A percentile compares a stretch with the other conserved stretches of the same genome.
Evolutionary conservation across 345 rosid species (phyloP).

Genomic region (Angophora floribunda): DNA sequence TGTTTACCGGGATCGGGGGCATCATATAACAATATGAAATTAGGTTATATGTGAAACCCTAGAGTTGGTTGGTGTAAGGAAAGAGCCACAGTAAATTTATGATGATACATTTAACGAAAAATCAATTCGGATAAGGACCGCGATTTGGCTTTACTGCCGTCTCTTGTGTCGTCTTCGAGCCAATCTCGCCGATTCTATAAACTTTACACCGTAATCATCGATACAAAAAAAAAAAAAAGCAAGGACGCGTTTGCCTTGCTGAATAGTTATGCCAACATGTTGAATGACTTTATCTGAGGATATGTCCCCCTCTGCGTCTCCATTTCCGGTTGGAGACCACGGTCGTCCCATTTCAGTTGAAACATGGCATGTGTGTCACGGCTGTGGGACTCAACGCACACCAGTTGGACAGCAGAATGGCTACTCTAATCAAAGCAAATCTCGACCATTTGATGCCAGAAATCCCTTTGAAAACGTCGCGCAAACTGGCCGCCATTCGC

Average conservation of each 20-base stretch:
- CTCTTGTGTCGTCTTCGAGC: background rate
- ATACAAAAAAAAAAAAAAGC: background rate
- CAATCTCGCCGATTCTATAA: background rate
- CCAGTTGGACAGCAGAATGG: background rate
- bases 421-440: background rate
- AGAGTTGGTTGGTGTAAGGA: background rate
- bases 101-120: background rate
- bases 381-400: background rate
- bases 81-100: background rate
- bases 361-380: background rate
- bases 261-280: background rate
- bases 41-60: background rate
- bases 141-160: background rate
- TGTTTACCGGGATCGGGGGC: fast-evolving
- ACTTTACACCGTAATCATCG: background rate
- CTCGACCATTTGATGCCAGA: background rate
- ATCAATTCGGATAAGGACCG: background rate
- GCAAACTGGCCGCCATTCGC: background rate
- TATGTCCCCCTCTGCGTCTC: background rate
- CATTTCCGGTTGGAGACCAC: background rate
- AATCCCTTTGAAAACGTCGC: background rate
- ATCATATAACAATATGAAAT: background rate
- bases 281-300: background rate
- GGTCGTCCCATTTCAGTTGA: background rate
- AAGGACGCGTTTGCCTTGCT: background rate